These are phyloP conservation scores for Thermoascus crustaceus DNA, from an alignment of 2,329 filamentous ascomycete species.

Conservation along the genomic window DNA sequence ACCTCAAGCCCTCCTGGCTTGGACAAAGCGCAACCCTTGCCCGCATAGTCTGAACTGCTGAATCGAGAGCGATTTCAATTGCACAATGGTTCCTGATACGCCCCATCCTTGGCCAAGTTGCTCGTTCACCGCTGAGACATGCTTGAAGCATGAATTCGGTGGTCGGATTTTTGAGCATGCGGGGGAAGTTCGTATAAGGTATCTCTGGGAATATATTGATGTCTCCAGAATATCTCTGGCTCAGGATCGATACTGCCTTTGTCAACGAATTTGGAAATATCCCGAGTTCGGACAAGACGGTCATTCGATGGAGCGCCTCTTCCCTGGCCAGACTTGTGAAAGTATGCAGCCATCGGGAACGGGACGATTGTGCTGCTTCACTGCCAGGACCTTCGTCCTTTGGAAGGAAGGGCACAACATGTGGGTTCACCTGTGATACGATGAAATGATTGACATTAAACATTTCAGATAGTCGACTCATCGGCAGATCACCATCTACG, in stretches of 20 bases:
- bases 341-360: slow-evolving; percentile 53
- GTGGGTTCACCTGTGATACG: slow-evolving; percentile 92
- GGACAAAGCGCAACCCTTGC: slow-evolving; percentile 29
- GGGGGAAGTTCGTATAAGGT: slow-evolving; percentile 62
- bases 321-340: slow-evolving; percentile 67
- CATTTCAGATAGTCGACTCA: slow-evolving; percentile 83
- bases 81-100: slow-evolving; percentile 80
- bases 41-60: slow-evolving; percentile 33
- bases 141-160: slow-evolving; percentile 77
- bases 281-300: slow-evolving; percentile 71
- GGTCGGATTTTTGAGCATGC: slow-evolving; percentile 75
- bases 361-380: slow-evolving; percentile 20
- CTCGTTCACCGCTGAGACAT: slow-evolving; percentile 68
- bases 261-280: slow-evolving; percentile 70
- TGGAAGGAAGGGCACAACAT: slow-evolving; percentile 76
- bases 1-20: slow-evolving; percentile 15
- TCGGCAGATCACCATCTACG: slow-evolving; percentile 87
- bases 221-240: slow-evolving; percentile 86
- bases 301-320: slow-evolving; percentile 71
- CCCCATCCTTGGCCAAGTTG: slow-evolving; percentile 85
- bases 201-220: slow-evolving; percentile 88
- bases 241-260: slow-evolving; percentile 72
- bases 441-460: slow-evolving; percentile 99
- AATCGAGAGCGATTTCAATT: slow-evolving; percentile 68
- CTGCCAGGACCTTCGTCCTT: slow-evolving; percentile 54